A percentile compares a stretch with the other conserved stretches of the same genome.
These are phyloP conservation scores for Colletotrichum paranaense DNA, from an alignment of 2,329 filamentous ascomycete genomes.

Conservation along the genomic window DNA sequence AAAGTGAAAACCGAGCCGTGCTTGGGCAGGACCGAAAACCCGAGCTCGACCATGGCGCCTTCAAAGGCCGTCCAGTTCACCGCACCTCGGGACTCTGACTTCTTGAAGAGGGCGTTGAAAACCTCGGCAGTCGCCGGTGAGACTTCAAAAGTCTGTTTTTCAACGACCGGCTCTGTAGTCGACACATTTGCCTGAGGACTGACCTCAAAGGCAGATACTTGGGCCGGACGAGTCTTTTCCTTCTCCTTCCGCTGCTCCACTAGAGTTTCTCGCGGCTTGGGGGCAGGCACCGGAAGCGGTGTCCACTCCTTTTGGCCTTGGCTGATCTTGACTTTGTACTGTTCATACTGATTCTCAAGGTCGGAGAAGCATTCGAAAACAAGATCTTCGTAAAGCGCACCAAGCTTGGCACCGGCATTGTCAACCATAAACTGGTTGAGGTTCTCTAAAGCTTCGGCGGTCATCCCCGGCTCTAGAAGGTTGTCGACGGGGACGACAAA, in stretches of 20 bases:
- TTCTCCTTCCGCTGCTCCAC: constrained; percentile 52
- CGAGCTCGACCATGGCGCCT: constrained; percentile 53
- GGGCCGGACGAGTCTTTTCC: constrained; percentile 54
- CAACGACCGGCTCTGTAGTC: fast-evolving
- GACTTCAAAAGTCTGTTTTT: constrained; percentile 46
- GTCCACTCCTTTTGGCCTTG: constrained; percentile 30
- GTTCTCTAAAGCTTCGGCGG: constrained; percentile 46
- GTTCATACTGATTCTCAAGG: constrained; percentile 44
- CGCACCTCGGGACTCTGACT: constrained; percentile 43
- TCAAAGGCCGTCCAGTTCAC: constrained; percentile 52
- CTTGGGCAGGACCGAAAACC: constrained; percentile 53
- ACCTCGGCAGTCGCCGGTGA: constrained; percentile 48
- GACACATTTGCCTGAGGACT: background rate
- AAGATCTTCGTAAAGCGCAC: constrained; percentile 55
- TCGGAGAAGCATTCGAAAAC: constrained; percentile 50
- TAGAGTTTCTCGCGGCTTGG: constrained; percentile 38
- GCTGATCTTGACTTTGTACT: constrained; percentile 35
- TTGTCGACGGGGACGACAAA: constrained; percentile 55
- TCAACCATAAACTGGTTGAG: constrained; percentile 52
- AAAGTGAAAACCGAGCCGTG: constrained; percentile 57
- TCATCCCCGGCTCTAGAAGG: constrained; percentile 52
- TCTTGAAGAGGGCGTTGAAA: constrained; percentile 50
- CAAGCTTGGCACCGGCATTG: constrained; percentile 52
- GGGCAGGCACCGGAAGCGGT: constrained; percentile 33
- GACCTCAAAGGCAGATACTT: constrained; percentile 49